Conservation (phyloP, 2,329 filamentous ascomycete genomes). For the Chaetomium sp. region DNA sequence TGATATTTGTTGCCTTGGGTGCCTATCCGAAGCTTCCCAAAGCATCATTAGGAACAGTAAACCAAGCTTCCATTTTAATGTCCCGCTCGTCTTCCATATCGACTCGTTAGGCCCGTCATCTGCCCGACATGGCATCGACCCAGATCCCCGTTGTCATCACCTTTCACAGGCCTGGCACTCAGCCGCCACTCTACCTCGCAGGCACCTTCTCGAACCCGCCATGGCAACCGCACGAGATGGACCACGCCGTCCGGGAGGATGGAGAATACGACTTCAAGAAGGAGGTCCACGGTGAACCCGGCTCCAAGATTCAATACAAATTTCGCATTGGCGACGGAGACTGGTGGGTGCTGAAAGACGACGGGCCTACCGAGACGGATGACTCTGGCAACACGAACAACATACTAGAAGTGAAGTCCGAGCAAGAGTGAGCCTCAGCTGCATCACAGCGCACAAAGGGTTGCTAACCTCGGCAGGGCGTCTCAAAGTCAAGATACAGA, state of each 20-base stretch:
- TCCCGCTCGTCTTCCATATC: background rate
- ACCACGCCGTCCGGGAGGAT: constrained; percentile 50
- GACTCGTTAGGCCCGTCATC: background rate
- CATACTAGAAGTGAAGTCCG: constrained; percentile 42
- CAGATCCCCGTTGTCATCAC: constrained; percentile 58
- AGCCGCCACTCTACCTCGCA: constrained; percentile 70
- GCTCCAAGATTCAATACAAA: constrained; percentile 71
- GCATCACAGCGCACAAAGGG: background rate
- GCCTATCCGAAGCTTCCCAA: no score
- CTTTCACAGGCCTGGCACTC: constrained; percentile 60
- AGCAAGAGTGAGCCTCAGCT: constrained; percentile 24
- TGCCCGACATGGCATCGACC: constrained; percentile 40
- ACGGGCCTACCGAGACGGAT: constrained; percentile 54
- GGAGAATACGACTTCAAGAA: constrained; percentile 63
- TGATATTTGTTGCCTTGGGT: no score
- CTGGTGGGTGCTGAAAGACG: constrained; percentile 71
- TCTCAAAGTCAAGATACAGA: background rate
- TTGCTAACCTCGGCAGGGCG: background rate
- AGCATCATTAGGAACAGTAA: background rate
- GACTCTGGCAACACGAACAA: constrained; percentile 53
- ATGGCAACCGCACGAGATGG: constrained; percentile 71
- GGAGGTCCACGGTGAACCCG: constrained; percentile 55
- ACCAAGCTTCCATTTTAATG: background rate
- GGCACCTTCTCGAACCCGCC: constrained; percentile 67
- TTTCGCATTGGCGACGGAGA: constrained; percentile 67